Base-by-base conservation (phyloP, 2,329 filamentous ascomycete species). In the Diplocarpon mali region DNA sequence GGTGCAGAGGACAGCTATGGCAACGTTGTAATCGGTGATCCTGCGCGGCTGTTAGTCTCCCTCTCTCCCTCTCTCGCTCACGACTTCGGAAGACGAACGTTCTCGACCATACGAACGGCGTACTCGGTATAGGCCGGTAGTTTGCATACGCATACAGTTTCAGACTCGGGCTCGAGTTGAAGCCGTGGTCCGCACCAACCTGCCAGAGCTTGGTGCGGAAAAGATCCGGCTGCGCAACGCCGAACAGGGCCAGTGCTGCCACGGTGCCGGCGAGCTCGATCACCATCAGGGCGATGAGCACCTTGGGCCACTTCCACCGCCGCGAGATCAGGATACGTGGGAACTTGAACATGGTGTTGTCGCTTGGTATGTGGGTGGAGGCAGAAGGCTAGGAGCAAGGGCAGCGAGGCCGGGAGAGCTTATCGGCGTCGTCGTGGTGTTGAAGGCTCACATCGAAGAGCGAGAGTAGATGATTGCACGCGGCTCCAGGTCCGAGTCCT, bases 141-240 rank as follows among this genome's bases (percentile, higher is more conserved):
- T 89, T 89, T 41, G 83, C 82, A 58, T 82, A 80, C 29, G 80
- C 80, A 62, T 85, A 88, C 29, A 87, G 64, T 14, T 85, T 68
- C 57, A 80, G 74, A 49, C 67, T 72, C 12, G 85, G 83, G 54
- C 78, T 78, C 49, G 82, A 87, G 65, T 89, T 89, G 69, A 83
- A 84, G 49, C 76, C 75, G 60, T 83, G 69, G 43, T 80, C 71
- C 48, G 70, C 77, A 51, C 85, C 85, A 56, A 87, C 77, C 58
- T 72, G 68, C 85, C 85, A 90, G 56, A 89, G 67, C 53, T 72
- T 75, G 8, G 78, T 80, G 38, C 84, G 76, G 63, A 81, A 89
- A 43, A 80, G 70, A 61, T 88, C 74, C 13, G 84, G 83, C 54
- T 83, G 78, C 29, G 83, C 75, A 57, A 89, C 77, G 53, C 78